These are phyloP conservation scores for Dioscorea dumetorum DNA, from an alignment of 106 monocot genomes.

Conservation along the genomic window DNA sequence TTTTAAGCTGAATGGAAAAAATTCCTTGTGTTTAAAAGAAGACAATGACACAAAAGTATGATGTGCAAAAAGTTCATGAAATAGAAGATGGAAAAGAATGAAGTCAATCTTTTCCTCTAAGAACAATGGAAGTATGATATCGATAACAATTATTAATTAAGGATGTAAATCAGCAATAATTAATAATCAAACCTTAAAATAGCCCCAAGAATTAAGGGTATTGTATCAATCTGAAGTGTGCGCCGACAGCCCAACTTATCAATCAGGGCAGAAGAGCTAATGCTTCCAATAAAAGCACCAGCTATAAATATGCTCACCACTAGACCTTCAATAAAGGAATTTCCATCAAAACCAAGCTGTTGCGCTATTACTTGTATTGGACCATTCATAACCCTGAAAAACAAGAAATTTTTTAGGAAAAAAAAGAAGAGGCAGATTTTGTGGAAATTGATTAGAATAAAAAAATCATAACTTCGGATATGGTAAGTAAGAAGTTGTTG, in stretches of 20 bases:
- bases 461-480: too few relatives aligned
- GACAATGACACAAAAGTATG: neutral
- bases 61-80: neutral
- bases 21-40: neutral
- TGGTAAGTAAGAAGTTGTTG: too few relatives aligned
- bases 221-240: constrained; percentile 64
- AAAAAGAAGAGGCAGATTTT: too few relatives aligned
- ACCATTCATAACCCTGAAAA: constrained; percentile 88
- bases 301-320: constrained; percentile 95
- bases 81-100: neutral
- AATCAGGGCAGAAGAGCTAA: constrained; percentile 46
- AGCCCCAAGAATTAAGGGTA: constrained; percentile 77
- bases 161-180: too few relatives aligned
- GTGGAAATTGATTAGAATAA: too few relatives aligned
- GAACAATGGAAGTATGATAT: too few relatives aligned
- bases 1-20: neutral
- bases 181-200: constrained; percentile 50
- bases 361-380: constrained; percentile 74
- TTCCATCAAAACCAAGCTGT: constrained; percentile 79
- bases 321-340: constrained; percentile 85
- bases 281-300: constrained; percentile 84
- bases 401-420: too few relatives aligned
- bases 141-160: too few relatives aligned
- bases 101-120: neutral
- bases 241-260: constrained; percentile 70